Base-by-base conservation (phyloP, 2,329 filamentous ascomycete genomes). In the Stagonosporopsis chrysanthemi region DNA sequence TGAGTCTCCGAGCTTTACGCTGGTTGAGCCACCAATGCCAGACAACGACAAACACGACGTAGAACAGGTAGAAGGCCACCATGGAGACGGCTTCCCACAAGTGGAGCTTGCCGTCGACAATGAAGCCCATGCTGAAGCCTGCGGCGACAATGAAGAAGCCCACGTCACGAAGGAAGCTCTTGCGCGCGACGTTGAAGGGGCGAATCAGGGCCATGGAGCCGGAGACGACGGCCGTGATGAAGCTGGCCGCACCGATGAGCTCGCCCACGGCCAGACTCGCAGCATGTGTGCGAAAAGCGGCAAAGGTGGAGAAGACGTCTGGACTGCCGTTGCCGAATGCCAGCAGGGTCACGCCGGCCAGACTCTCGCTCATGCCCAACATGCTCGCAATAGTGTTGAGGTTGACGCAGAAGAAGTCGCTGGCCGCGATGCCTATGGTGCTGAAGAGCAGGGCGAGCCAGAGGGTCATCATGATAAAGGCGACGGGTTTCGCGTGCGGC, bases 391-490 rank as follows among this genome's bases (percentile, higher is more conserved):
- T 95, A 12, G 95, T 98, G 76, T 91, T 95, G 31, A 99, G 84
- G 72, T 99, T 97, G 79, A 98, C 87, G 78, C 93, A 98, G 79
- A 99, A 95, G 81, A 99, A 99, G 79, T 99, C 95, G 77, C 92
- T 97, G 22, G 95, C 95, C 14, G 95, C 95, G 63, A 99, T 97
- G 58, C 95, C 95, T 63, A 99, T 97, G 14, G 95, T 98, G 66
- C 90, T 94, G 78, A 99, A 99, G 7, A 99, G 86, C 52, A 98
- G 80, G 35, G 86, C 90, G 6, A 97, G 85, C 95, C 95, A 99
- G 58, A 88, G 68, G 15, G 91, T 84, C 42, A 99, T 81, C 39
- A 96, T 80, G 22, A 82, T 73, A 70, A 99, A 96, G n/a, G 90
- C 92, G 42, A 96, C 63, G 0, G 90, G 88, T 71, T 91, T 88